Base-by-base conservation (phyloP, 202 grass and related monocot genomes). In the Carex arenaria region DNA sequence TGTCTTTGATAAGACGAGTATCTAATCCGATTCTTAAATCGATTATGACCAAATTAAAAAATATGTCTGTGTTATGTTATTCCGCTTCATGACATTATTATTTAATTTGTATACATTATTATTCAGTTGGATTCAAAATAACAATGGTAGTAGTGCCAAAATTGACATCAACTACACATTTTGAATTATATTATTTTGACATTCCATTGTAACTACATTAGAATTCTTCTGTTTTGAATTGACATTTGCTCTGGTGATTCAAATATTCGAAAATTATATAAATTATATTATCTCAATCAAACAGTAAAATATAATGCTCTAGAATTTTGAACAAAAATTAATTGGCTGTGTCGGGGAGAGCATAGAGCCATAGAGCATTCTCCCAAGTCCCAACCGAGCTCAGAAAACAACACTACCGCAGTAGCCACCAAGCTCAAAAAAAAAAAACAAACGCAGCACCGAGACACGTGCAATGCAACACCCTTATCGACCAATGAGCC, bases 391-490 rank as follows among this genome's bases (percentile, higher is more conserved):
- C n/a, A n/a, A n/a, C n/a, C n/a, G n/a, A n/a, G n/a, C n/a, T n/a
- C 49, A 74, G 47, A 30, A 74, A 74, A 74, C 47, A 74, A 17
- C 38, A 31, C 71, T 52, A 28, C 38, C 7, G 5, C 5, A 26
- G 7, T 38, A 13, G 10, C 5, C 49, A 75, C 52, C 57, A 77
- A 52, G 73, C 53, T 59, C 73, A 57, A 78, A 34, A n/a, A n/a
- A n/a, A n/a, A n/a, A n/a, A n/a, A n/a, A n/a, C n/a, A 59, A 59
- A 17, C 20, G 30, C 54, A 78, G 30, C 54, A 60, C 53, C 74
- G 73, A 77, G 73, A 77, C 49, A 32, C 30, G 73, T 77, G 73
- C 30, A 10, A 56, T 38, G 30, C 72, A 76, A 76, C 14, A 32
- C 53, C 4, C 7, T 18, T 78, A 12, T 60, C 28, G 72, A 76